Conservation (phyloP, 1,284 basidiomycete species). For the Moniliella sp. region DNA sequence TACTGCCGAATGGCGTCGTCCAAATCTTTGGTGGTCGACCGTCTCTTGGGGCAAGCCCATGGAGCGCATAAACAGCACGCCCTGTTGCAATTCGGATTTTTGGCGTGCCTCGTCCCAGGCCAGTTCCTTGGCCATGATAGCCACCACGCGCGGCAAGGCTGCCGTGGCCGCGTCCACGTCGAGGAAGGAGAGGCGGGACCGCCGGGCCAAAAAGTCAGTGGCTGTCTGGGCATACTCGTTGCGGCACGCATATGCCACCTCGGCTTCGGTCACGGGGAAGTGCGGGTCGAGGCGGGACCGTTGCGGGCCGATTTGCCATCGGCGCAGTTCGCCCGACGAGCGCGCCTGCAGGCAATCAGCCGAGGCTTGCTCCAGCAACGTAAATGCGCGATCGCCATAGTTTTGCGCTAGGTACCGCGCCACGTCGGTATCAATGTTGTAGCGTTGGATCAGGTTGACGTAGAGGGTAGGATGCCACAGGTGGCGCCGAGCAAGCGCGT, state of each 20-base stretch:
- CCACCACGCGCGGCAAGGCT: constrained; percentile 62
- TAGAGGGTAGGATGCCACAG: constrained; percentile 92
- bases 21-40: too few species aligned
- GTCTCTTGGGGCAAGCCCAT: constrained; percentile 36
- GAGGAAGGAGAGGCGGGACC: constrained; percentile 74
- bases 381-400: constrained; percentile 90
- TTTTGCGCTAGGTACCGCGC: constrained; percentile 77
- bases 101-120: constrained; percentile 49
- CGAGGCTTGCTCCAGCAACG: too few species aligned
- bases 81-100: constrained; percentile 33
- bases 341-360: too few species aligned
- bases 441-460: constrained; percentile 70
- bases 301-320: too few species aligned
- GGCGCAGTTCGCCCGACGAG: too few species aligned
- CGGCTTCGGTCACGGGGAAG: constrained; percentile 80
- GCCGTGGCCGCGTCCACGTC: constrained; percentile 69
- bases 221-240: constrained; percentile 79
- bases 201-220: constrained; percentile 72
- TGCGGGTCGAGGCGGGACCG: constrained; percentile 51
- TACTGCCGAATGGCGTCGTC: too few species aligned
- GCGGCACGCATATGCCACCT: constrained; percentile 68
- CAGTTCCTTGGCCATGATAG: constrained; percentile 71
- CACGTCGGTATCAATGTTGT: constrained; percentile 67
- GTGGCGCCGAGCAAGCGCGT: constrained; percentile 72
- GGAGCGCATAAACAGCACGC: constrained; percentile 28